These are phyloP conservation scores for Stemphylium beticola DNA, from an alignment of 2,329 filamentous ascomycete species.

Conservation along the genomic window DNA sequence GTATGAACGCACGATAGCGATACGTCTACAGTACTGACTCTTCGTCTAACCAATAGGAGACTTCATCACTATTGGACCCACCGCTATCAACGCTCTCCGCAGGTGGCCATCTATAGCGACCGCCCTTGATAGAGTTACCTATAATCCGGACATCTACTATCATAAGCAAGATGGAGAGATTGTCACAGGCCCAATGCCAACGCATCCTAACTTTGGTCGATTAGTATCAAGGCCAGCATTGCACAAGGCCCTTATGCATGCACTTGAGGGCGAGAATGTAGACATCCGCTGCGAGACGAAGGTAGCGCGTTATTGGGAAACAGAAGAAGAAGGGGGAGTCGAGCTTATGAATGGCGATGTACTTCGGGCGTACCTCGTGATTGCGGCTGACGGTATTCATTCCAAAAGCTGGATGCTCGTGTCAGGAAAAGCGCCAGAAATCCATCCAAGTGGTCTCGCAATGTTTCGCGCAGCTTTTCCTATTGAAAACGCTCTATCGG, in stretches of 20 bases:
- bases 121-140: not conserved
- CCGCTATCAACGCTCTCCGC: too few relatives aligned
- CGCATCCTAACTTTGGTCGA: slow-evolving; percentile 1
- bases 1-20: slow-evolving; percentile 32
- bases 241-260: not conserved
- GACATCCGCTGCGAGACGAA: slow-evolving; percentile 1
- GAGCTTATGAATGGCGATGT: too few relatives aligned
- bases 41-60: too few relatives aligned
- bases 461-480: slow-evolving; percentile 1
- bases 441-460: slow-evolving; percentile 1
- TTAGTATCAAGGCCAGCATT: not conserved
- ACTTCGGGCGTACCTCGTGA: too few relatives aligned
- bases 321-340: too few relatives aligned
- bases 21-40: too few relatives aligned
- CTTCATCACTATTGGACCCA: too few relatives aligned
- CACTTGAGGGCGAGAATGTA: not conserved
- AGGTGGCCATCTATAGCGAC: slow-evolving; percentile 20
- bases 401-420: not conserved
- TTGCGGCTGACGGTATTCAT: too few relatives aligned
- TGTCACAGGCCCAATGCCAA: not conserved
- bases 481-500: not conserved
- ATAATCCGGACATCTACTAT: not conserved
- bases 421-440: not conserved
- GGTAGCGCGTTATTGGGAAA: slow-evolving; percentile 1
- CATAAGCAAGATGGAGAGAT: slow-evolving; percentile 2